phyloP scores from a whole-genome alignment of 371 early-diverging fungal species.

The Nosema granulosis region DNA sequence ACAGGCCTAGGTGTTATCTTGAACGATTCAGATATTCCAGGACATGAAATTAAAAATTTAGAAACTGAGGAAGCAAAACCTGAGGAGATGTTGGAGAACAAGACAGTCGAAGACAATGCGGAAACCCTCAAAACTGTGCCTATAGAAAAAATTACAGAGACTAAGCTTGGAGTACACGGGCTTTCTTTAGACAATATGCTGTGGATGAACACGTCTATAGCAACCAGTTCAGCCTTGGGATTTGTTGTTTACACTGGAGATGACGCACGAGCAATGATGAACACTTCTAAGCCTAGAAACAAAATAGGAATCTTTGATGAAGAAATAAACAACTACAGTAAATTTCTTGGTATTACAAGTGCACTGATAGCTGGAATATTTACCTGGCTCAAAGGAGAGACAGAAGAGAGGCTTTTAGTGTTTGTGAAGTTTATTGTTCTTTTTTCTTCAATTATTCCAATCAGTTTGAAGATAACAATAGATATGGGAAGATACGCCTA shows the following conservation, averaged over 20 bases:
- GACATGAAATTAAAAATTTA: neutral
- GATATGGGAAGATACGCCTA: conserved; percentile 92
- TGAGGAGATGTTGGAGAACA: neutral
- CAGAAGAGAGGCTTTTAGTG: conserved; percentile 79
- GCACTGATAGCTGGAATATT: conserved; percentile 71
- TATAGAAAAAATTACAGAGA: neutral
- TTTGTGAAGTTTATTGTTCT: conserved; percentile 87
- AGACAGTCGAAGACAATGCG: neutral
- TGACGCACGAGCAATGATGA: conserved; percentile 92
- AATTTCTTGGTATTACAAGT: conserved; percentile 56
- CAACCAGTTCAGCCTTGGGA: conserved; percentile 82
- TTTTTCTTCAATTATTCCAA: conserved; percentile 92
- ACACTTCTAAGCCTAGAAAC: conserved; percentile 84
- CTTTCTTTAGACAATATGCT: conserved; percentile 83
- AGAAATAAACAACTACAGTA: conserved; percentile 84
- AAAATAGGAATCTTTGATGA: conserved; percentile 87
- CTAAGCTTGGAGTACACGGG: conserved; percentile 69
- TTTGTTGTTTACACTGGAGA: conserved; percentile 90
- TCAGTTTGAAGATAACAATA: conserved; percentile 86
- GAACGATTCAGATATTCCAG: neutral
- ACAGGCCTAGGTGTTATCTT: neutral
- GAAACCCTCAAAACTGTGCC: conserved; percentile 19
- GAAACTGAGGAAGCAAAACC: neutral
- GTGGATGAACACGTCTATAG: conserved; percentile 94
- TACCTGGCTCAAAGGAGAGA: conserved; percentile 81